These are phyloP conservation scores for Infundibulicybe gibba DNA, from an alignment of 768 basidiomycete species.

Conservation along the genomic window DNA sequence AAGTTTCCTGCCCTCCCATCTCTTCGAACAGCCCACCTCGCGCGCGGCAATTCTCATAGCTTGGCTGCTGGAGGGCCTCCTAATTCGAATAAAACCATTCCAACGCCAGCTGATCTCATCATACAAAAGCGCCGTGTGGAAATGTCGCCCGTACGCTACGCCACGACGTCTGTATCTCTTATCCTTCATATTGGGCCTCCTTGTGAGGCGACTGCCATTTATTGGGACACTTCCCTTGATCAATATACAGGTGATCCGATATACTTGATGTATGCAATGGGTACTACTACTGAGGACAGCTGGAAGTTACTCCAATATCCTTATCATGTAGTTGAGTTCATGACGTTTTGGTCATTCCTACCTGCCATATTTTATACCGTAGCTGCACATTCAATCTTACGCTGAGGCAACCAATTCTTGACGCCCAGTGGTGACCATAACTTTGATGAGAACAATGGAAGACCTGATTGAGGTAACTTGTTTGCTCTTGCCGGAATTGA, in stretches of 20 bases:
- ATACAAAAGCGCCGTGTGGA: constrained; percentile 10
- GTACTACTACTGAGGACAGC: too few relatives aligned
- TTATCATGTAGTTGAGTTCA: too few relatives aligned
- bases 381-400: too few relatives aligned
- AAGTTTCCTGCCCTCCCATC: constrained; percentile 4
- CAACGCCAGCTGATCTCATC: constrained; percentile 11
- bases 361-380: too few relatives aligned
- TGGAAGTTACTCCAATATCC: too few relatives aligned
- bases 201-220: constrained; percentile 17
- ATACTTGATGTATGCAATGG: constrained; percentile 11
- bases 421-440: too few relatives aligned
- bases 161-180: constrained; percentile 14
- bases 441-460: too few relatives aligned
- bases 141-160: constrained; percentile 10
- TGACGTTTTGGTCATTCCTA: too few relatives aligned
- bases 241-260: constrained; percentile 16
- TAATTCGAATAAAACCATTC: constrained; percentile 6
- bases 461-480: too few relatives aligned
- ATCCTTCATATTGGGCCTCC: constrained; percentile 16
- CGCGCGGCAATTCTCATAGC: constrained; percentile 10
- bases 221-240: constrained; percentile 18
- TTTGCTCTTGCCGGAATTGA: too few relatives aligned
- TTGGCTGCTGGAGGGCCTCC: constrained; percentile 14
- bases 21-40: constrained; percentile 10
- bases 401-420: too few relatives aligned